Evolutionary conservation across 2,329 filamentous ascomycete species (phyloP).

Genomic region (Fusarium xylarioides): DNA sequence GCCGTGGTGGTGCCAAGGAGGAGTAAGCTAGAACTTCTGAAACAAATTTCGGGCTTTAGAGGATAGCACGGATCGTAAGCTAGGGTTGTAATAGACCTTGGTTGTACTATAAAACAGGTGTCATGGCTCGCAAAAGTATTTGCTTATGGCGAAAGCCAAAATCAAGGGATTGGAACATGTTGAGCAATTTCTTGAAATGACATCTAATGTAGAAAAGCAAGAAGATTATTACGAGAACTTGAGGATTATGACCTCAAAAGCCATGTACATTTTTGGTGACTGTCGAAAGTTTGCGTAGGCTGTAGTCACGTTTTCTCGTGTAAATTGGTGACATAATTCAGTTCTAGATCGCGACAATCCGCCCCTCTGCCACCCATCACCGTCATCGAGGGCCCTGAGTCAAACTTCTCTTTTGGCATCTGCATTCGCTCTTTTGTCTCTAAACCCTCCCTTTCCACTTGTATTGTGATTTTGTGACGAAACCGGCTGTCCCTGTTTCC

Average conservation of each 20-base stretch:
- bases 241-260: background rate
- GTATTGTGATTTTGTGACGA: background rate
- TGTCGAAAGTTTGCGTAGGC: background rate
- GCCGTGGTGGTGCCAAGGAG: constrained; percentile 76
- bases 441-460: background rate
- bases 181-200: background rate
- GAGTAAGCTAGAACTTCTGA: constrained; percentile 58
- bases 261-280: background rate
- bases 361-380: constrained; percentile 42
- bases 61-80: constrained; percentile 8
- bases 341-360: constrained; percentile 34
- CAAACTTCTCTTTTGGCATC: background rate
- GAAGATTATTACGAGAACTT: background rate
- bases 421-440: background rate
- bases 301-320: constrained; percentile 46
- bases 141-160: constrained; percentile 6
- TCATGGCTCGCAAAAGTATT: constrained; percentile 20
- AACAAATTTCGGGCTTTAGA: constrained; percentile 5
- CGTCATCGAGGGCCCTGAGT: constrained; percentile 2
- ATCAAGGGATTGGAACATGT: background rate
- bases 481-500: background rate
- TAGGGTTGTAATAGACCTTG: constrained; percentile 17
- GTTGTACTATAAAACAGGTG: constrained; percentile 33
- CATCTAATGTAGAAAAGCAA: background rate
- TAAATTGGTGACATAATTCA: constrained; percentile 43